Evolutionary conservation across 352 stramenopile genomes (phyloP), one percentile per base, ranked within the genome.

Genomic region (Globisporangium yorkense): DNA sequence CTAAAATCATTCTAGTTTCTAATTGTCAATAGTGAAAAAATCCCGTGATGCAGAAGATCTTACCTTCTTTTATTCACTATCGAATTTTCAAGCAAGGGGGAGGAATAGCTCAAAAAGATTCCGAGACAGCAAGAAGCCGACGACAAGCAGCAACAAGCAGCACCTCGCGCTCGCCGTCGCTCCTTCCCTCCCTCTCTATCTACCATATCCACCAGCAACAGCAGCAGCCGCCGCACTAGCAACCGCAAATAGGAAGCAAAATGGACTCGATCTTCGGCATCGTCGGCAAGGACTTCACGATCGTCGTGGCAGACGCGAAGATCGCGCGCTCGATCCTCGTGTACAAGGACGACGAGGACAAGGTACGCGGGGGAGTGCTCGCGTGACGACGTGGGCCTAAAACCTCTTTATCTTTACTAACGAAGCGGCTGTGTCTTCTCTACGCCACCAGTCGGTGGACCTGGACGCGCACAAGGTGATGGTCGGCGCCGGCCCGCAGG

Each of bases 301-400:
- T 97, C 60, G 70, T 97, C 51, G 89, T 84, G 6, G 89, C 89
- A 16, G 89, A 97, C 74, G 85, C 80, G 59, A 96, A 96, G 65
- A 87, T 95, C 39, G 89, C 61, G 62, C 87, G 88, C 60, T 97
- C 88, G 33, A 97, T 97, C 62, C 72, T 97, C 51, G 88, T 97
- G 50, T 97, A 96, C 80, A 95, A 97, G 64, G 89, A 93, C 59
- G 85, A 97, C 57, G 81, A 96, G 70, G 89, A 97, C 67, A 97
- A 97, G 77, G 89, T 97, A 63, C 65, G 41, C 15, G 41, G 8
- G 15, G 8, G 31, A 20, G n/a, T n/a, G 50, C 6, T 18, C 21
- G 37, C 37, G 52, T 47, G 10, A 41, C 40, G 39, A 51, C 5
- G 7, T 33, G 24, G 24, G 24, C 24, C 24, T 27, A 6, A 18